A percentile compares a stretch with the other conserved stretches of the same genome.
Conservation (phyloP, 148 eudicot genomes). For the Camellia japonica region DNA sequence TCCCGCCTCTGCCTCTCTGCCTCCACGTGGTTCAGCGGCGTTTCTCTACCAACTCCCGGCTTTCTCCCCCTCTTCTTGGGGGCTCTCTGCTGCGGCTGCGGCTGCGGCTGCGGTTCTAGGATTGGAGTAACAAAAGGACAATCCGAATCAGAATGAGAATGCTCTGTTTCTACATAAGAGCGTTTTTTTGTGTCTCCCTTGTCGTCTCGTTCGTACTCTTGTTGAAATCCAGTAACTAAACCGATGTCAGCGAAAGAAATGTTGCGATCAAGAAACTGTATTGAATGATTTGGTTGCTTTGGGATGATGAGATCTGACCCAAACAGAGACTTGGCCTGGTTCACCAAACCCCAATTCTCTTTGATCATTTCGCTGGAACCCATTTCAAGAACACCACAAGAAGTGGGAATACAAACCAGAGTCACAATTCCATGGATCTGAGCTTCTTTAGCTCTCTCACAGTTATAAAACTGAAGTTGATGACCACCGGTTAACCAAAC, state of each 20-base stretch:
- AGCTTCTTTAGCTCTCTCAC: conserved; percentile 78
- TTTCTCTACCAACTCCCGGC: conserved; percentile 28
- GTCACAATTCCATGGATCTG: conserved; percentile 64
- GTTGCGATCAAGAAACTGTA: background rate
- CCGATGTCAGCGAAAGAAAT: conserved; percentile 23
- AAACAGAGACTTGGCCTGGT: conserved; percentile 44
- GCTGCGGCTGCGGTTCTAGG: background rate
- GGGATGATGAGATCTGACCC: conserved; percentile 18
- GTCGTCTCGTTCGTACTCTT: conserved; percentile 3
- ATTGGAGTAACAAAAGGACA: background rate
- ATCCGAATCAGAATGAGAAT: conserved; percentile 35
- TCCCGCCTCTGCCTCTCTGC: conserved; percentile 91
- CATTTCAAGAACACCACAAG: conserved; percentile 64
- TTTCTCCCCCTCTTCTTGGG: conserved; percentile 50
- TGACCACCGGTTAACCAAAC: conserved; percentile 61
- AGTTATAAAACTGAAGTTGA: conserved; percentile 41
- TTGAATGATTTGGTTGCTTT: background rate
- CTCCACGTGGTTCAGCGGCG: conserved; percentile 60
- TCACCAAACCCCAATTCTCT: conserved; percentile 57
- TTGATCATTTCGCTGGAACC: conserved; percentile 46
- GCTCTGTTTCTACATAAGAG: conserved; percentile 18
- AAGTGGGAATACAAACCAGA: conserved; percentile 52
- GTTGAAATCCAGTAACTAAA: background rate
- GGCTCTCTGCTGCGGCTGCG: background rate
- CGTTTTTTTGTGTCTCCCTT: too few species aligned